Evolutionary conservation across 768 basidiomycete genomes (phyloP), one percentile per base, ranked within the genome.

Genomic region (Leccinum pellstonianum): DNA sequence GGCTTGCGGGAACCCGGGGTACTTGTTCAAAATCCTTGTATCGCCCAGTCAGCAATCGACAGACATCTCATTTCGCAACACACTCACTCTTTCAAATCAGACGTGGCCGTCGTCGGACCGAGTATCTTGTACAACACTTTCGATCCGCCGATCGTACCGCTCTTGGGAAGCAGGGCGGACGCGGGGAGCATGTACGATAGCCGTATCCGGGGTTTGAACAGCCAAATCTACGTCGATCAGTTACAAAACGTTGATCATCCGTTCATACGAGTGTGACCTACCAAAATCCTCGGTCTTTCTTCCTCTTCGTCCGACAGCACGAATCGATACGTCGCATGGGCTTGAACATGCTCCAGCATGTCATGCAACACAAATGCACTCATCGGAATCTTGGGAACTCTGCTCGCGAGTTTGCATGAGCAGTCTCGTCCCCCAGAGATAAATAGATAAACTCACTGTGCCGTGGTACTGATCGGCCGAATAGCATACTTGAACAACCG

Each of bases 281-380:
- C 94, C 62, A 97, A 77, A 14, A 98, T 80, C 55, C 88, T 80
- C 4, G 90, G 86, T 27, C 80, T 82, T 61, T 93, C 91, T 29
- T 88, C 85, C 67, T 96, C 93, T 64, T 95, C 94, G 60, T 97
- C 95, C 15, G 84, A 78, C 33, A 98, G 75, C 35, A 95, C 81
- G 68, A 98, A 98, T 10, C 95, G 90, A 74, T 98, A 94, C 0
- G 90, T 89, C 1, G 95, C 94, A 70, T 98, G 95, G 2, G 95
- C 93, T 56, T 90, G 88, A 5, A 93, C 89, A 55, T 91, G 88
- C 69, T 96, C 96, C 29, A 83, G 82, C 91, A 98, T 91, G 67
- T 97, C 93, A 61, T 93, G 86, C 12, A 94, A 83, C 31, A 98
- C 82, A 73, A 92, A 96, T n/a, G 92, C 90, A 2, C 91, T 91